Evolutionary conservation across 225 moss, liverwort and hornwort genomes (phyloP), one percentile per base, ranked within the genome.

Genomic region (Takakia lepidozioides): DNA sequence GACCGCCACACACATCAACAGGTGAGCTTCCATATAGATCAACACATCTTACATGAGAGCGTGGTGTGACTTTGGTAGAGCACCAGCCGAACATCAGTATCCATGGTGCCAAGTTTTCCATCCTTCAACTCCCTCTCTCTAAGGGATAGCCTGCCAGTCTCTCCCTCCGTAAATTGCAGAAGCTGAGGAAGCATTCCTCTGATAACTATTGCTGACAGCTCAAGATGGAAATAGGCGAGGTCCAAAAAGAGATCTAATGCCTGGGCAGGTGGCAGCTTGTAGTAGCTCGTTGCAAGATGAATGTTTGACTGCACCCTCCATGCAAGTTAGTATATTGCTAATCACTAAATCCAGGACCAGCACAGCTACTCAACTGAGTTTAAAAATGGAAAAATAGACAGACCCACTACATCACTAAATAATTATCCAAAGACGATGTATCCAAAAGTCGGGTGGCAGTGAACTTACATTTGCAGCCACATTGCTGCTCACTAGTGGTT

Each of bases 141-240:
- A 27, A 58, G 30, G 17, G 50, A 43, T 38, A 57, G 19, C 20
- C 52, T 47, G 46, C 58, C 56, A 57, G 24, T 48, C 55, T 57
- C 43, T 28, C 53, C 59, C 34, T 69, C 67, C 25, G 55, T 51
- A 32, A 71, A 34, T 39, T 74, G 78, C 39, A 69, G 37, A 29
- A 56, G 70, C 46, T 65, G 61, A 38, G 70, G 56, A 54, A 83
- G 60, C 55, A 73, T 60, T 48, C 82, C 86, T 69, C 75, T 82
- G 3, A 82, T 69, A 47, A 74, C 72, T 51, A 75, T 57, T 36
- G 78, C 86, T 59, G 67, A 70, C 21, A 86, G 57, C 62, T 79
- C 78, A 45, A 79, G 70, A 67, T 82, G 79, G 46, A 79, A 60
- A 58, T 86, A 86, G 10, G 81, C 81, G 36, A 85, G 77, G 55